phyloP scores from a whole-genome alignment of 2,329 filamentous ascomycete species.

The Ceratocystis cacaofunesta region DNA sequence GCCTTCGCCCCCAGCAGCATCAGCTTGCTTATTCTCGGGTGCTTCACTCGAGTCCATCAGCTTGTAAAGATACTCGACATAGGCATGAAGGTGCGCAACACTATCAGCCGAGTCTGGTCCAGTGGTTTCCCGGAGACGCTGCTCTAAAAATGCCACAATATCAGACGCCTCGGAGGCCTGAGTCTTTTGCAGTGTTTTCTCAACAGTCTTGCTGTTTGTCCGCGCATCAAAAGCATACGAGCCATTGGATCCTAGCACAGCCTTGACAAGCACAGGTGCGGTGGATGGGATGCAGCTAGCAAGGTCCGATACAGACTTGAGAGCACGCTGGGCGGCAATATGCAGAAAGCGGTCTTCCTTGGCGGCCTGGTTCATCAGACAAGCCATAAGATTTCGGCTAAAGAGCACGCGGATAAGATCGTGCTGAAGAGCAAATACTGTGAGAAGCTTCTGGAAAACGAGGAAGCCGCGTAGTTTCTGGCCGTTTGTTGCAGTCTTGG shows the following conservation, averaged over 20 bases:
- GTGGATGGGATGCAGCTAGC: conserved; percentile 46
- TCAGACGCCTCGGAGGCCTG: conserved; percentile 40
- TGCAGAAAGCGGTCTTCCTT: conserved; percentile 67
- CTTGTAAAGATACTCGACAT: conserved; percentile 40
- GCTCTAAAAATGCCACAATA: conserved; percentile 34
- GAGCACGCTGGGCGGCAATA: conserved; percentile 57
- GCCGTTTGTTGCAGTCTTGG: conserved; percentile 64
- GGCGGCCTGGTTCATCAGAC: conserved; percentile 67
- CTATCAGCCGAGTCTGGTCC: conserved; percentile 10
- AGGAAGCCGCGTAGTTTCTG: conserved; percentile 88
- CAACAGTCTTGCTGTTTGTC: conserved; percentile 73
- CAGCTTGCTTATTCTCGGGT: conserved; percentile 25
- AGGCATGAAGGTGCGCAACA: conserved; percentile 29
- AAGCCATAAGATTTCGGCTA: conserved; percentile 68
- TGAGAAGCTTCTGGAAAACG: conserved; percentile 63
- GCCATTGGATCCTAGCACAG: conserved; percentile 55
- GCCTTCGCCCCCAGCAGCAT: conserved; percentile 19
- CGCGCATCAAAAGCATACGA: conserved; percentile 70
- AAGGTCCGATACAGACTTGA: conserved; percentile 54
- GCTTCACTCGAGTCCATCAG: conserved; percentile 29
- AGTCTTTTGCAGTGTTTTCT: conserved; percentile 51
- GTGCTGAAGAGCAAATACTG: conserved; percentile 33
- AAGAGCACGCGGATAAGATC: conserved; percentile 48
- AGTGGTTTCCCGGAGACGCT: conserved; percentile 26
- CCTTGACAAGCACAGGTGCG: conserved; percentile 45